Conservation (phyloP, 768 basidiomycete species). For the Mycena chlorophos region DNA sequence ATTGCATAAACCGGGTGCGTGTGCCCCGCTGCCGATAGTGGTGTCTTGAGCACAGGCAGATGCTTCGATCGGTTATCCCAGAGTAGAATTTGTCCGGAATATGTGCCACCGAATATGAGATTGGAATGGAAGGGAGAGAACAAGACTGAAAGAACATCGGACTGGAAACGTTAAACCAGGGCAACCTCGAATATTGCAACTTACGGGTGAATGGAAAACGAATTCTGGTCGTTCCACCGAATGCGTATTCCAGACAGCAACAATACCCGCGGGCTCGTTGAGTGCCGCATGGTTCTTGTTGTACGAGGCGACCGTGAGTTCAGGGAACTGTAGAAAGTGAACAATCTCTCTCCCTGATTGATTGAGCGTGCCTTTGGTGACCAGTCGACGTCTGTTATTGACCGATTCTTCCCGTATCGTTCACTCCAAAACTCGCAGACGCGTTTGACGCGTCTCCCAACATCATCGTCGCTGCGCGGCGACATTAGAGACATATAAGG, state of each 20-base stretch:
- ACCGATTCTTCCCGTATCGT: slow-evolving; percentile 86
- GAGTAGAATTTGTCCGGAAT: slow-evolving; percentile 95
- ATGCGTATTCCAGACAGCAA: slow-evolving; percentile 97
- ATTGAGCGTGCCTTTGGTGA: slow-evolving; percentile 76
- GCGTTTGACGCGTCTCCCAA: slow-evolving; percentile 87
- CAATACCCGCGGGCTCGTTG: slow-evolving; percentile 96
- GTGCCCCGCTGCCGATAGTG: slow-evolving; percentile 92
- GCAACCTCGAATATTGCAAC: slow-evolving; percentile 23
- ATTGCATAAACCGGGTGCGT: slow-evolving; percentile 99
- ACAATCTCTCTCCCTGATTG: not conserved
- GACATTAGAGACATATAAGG: slow-evolving; percentile 2
- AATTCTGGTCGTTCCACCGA: slow-evolving; percentile 95
- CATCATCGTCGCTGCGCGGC: slow-evolving; percentile 76
- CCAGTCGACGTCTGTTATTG: slow-evolving; percentile 97
- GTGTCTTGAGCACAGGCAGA: slow-evolving; percentile 94
- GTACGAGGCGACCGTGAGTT: slow-evolving; percentile 92
- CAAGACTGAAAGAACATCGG: slow-evolving; percentile 93
- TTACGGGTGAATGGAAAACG: slow-evolving; percentile 95
- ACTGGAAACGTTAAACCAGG: slow-evolving; percentile 51
- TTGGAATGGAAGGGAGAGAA: slow-evolving; percentile 99
- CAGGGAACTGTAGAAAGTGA: slow-evolving; percentile 69
- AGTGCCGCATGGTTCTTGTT: slow-evolving; percentile 94
- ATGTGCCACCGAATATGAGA: slow-evolving; percentile 96
- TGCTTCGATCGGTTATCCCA: slow-evolving; percentile 99
- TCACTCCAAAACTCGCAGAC: slow-evolving; percentile 95